Evolutionary conservation across 495 filamentous ascomycete species (phyloP), one percentile per base, ranked within the genome.

Genomic region (Xylona heveae): DNA sequence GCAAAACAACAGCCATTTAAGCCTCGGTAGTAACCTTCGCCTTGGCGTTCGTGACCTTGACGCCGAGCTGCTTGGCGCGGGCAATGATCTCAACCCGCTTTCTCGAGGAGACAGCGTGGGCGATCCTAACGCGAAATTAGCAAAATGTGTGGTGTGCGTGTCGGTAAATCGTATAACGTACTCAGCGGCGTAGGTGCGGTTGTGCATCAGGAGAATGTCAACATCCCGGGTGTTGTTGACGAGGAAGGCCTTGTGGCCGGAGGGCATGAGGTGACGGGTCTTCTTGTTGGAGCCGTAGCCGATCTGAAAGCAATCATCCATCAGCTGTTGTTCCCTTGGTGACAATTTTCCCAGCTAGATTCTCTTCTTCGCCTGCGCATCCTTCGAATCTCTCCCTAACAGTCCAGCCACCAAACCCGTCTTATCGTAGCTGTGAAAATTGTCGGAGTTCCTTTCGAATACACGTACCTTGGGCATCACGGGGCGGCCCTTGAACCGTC

Each of bases 21-120:
- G 84, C 74, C 70, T 95, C 90, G 44, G 80, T 88, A 43, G 85
- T 90, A 54, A 97, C 79, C 66, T 80, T 83, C 49, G 85, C 90
- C 75, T 91, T 93, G 56, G 82, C 60, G 66, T 97, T 97, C 55
- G 88, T 97, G 54, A 97, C 83, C 76, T 97, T 97, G 52, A 97
- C 88, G 47, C 78, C 78, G 54, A 97, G 63, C 58, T 91, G 74
- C 78, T 94, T 95, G 48, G 88, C 88, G 55, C 81, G 73, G 39
- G 80, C 68, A 52, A 97, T 64, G 59, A 97, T 95, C 44, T 93
- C 82, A 55, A 97, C 74, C 55, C 88, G 71, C 78, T 97, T 97
- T 64, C 85, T 69, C 48, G 88, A 92, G 31, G 90, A 95, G 57
- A 97, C 88, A 50, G 78, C 78, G 67, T 85, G 78, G 52, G 71